Evolutionary conservation across 495 filamentous ascomycete genomes (phyloP).

Genomic region (Aspergillus sclerotioniger): DNA sequence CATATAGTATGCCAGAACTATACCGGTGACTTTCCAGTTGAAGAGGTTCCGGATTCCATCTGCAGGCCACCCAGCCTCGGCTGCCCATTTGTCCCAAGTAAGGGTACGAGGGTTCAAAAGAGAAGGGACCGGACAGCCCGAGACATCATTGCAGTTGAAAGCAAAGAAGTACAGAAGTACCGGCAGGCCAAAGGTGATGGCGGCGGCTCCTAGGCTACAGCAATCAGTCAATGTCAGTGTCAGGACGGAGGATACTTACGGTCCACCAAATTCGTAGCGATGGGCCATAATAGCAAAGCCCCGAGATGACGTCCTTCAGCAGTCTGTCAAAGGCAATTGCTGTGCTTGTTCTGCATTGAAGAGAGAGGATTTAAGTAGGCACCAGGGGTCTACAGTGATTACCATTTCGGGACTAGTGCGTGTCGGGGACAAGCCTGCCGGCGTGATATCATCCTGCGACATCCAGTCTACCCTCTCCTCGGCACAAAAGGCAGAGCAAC

Average conservation of each 20-base stretch:
- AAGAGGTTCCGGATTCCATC: slow-evolving; percentile 54
- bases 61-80: slow-evolving; percentile 66
- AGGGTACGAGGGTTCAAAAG: slow-evolving; percentile 67
- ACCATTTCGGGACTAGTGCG: slow-evolving; percentile 13
- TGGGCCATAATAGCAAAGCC: background rate
- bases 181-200: slow-evolving; percentile 68
- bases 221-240: background rate
- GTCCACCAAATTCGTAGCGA: background rate
- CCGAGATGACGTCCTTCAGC: background rate
- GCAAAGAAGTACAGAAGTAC: slow-evolving; percentile 64
- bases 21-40: slow-evolving; percentile 50
- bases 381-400: too few species aligned
- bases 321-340: background rate
- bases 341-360: too few species aligned
- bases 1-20: slow-evolving; percentile 68
- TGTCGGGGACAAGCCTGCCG: background rate
- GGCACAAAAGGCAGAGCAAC: background rate
- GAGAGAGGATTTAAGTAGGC: too few species aligned
- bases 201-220: slow-evolving; percentile 62
- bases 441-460: background rate
- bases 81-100: slow-evolving; percentile 59
- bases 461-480: background rate
- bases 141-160: slow-evolving; percentile 79
- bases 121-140: slow-evolving; percentile 77
- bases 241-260: background rate